Evolutionary conservation across 2,329 filamentous ascomycete species (phyloP).

Genomic region (Pleurostoma richardsiae): DNA sequence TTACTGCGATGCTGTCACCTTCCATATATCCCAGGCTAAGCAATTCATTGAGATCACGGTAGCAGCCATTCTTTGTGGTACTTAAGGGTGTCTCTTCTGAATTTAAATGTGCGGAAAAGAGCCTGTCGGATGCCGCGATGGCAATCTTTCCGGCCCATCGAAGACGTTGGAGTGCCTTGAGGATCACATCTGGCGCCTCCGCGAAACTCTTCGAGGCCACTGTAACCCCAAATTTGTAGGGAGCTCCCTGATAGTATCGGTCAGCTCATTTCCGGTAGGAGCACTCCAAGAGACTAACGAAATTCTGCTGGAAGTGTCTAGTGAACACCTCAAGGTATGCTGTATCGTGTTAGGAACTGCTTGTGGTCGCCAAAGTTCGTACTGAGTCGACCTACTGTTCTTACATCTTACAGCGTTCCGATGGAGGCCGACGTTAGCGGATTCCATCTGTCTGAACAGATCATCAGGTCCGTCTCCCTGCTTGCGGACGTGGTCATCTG

Average conservation of each 20-base stretch:
- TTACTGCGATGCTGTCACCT: conserved; percentile 49
- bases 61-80: background rate
- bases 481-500: conserved; percentile 45
- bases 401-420: conserved; percentile 29
- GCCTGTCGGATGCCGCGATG: conserved; percentile 19
- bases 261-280: conserved; percentile 61
- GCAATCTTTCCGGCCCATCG: conserved; percentile 47
- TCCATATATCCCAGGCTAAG: conserved; percentile 60
- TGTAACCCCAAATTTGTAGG: conserved; percentile 61
- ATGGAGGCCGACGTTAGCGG: conserved; percentile 36
- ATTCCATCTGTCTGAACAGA: conserved; percentile 49
- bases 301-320: conserved; percentile 49
- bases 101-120: background rate
- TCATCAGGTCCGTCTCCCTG: conserved; percentile 53
- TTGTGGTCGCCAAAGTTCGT: conserved; percentile 4
- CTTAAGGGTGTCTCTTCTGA: background rate
- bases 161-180: conserved; percentile 44
- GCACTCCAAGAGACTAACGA: conserved; percentile 47
- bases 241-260: conserved; percentile 45
- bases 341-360: conserved; percentile 18
- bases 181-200: conserved; percentile 40
- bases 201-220: conserved; percentile 45
- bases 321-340: conserved; percentile 37
- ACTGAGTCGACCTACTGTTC: conserved; percentile 22
- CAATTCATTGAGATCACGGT: conserved; percentile 51